phyloP scores from a whole-genome alignment of 176 grass and related monocot species.

The Hsuehochloa calcarea region DNA sequence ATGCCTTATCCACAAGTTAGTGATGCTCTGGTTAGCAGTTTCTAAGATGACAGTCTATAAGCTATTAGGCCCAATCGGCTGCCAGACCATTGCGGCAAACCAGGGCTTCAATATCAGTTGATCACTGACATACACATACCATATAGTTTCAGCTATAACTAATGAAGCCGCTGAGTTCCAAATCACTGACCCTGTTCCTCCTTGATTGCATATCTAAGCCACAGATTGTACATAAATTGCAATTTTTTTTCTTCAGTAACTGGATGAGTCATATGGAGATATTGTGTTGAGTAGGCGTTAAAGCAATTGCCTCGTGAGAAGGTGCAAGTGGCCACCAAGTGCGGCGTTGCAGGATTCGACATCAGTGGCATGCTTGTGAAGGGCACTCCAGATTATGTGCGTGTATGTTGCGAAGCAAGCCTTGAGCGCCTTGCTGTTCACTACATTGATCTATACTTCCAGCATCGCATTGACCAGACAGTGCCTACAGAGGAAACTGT shows the following conservation, averaged over 20 bases:
- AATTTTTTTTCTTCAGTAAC: neutral
- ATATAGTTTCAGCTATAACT: neutral
- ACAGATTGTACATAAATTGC: neutral
- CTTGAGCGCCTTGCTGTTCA: conserved; percentile 59
- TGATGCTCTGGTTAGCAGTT: conserved; percentile 4
- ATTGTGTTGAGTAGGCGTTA: conserved; percentile 50
- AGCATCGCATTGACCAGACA: conserved; percentile 68
- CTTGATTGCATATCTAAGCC: neutral
- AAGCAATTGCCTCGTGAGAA: conserved; percentile 68
- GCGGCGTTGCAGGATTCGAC: conserved; percentile 52
- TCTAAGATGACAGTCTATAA: neutral
- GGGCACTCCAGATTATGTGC: conserved; percentile 62
- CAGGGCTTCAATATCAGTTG: neutral
- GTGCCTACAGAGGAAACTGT: conserved; percentile 89
- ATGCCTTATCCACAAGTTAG: neutral
- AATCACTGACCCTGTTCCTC: neutral
- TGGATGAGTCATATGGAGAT: neutral
- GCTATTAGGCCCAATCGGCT: neutral
- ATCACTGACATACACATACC: neutral
- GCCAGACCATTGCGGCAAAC: neutral
- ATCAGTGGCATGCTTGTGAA: conserved; percentile 47
- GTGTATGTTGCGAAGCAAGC: conserved; percentile 58
- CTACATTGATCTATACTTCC: conserved; percentile 88
- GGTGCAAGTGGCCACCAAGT: conserved; percentile 76
- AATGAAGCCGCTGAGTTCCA: neutral